A percentile compares a stretch with the other conserved stretches of the same genome.
Conservation (phyloP, 768 basidiomycete genomes). For the Mycena sanguinolenta region DNA sequence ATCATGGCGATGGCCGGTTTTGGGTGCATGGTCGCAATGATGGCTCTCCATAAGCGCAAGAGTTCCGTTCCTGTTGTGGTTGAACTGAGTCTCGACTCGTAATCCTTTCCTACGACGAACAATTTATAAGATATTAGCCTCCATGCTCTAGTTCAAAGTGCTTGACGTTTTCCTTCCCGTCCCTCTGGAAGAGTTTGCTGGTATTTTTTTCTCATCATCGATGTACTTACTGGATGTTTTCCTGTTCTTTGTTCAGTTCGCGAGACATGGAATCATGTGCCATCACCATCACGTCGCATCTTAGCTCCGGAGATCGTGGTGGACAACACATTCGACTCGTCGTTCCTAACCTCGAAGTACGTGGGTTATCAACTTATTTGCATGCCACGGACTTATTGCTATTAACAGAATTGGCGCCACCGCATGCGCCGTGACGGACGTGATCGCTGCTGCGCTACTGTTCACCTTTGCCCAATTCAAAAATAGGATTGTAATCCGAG, state of each 20-base stretch:
- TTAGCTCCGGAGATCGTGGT: too few relatives aligned
- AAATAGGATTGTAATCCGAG: neutral
- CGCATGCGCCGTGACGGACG: conserved; percentile 21
- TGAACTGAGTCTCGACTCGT: conserved; percentile 10
- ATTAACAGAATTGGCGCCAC: conserved; percentile 22
- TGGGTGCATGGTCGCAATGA: conserved; percentile 16
- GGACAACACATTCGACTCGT: neutral
- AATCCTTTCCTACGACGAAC: neutral
- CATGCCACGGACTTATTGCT: neutral
- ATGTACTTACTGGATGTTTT: too few relatives aligned
- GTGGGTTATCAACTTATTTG: neutral
- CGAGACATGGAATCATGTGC: too few relatives aligned
- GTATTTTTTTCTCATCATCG: too few relatives aligned
- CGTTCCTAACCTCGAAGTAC: conserved; percentile 13
- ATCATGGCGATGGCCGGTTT: conserved; percentile 22
- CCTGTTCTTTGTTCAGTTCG: too few relatives aligned
- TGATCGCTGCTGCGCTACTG: conserved; percentile 9
- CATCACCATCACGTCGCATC: too few relatives aligned
- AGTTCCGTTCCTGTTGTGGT: conserved; percentile 2
- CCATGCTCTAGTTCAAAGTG: too few relatives aligned
- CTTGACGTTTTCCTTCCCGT: too few relatives aligned
- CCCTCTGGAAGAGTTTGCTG: too few relatives aligned
- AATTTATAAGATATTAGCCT: neutral
- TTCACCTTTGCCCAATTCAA: neutral
- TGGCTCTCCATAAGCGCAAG: conserved; percentile 23